phyloP scores from a whole-genome alignment of 2,329 filamentous ascomycete species.

The Dactylellina leptospora region DNA sequence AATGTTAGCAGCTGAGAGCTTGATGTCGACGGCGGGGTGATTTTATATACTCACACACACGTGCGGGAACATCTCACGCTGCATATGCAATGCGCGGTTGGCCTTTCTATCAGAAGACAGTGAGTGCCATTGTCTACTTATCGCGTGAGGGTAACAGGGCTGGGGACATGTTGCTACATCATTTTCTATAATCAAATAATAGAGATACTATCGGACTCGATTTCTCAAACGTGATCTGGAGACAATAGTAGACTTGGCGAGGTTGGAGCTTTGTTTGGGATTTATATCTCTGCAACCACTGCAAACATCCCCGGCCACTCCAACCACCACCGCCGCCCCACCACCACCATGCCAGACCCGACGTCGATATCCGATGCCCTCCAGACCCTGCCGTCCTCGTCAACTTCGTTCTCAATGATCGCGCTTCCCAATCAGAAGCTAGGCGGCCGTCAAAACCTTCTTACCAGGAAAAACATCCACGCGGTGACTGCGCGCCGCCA shows the following conservation, averaged over 20 bases:
- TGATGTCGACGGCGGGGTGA: background rate
- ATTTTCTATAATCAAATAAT: too few species aligned
- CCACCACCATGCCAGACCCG: conserved; percentile 14
- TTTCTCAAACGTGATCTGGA: too few species aligned
- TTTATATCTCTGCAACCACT: too few species aligned
- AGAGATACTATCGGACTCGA: too few species aligned
- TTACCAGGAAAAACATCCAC: conserved; percentile 15
- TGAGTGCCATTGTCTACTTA: too few species aligned
- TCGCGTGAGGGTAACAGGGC: too few species aligned
- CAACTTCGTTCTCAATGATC: background rate
- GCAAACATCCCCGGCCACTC: background rate
- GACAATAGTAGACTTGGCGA: too few species aligned
- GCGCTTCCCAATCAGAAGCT: background rate
- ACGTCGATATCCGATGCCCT: conserved; percentile 43
- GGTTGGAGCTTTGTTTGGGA: too few species aligned
- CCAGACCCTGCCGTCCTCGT: conserved; percentile 31
- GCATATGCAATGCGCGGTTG: conserved; percentile 38
- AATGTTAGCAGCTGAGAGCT: background rate
- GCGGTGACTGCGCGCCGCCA: conserved; percentile 12
- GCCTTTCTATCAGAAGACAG: conserved; percentile 16
- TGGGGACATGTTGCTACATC: too few species aligned
- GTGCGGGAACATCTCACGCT: conserved; percentile 40
- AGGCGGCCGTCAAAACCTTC: conserved; percentile 1
- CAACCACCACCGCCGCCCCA: background rate
- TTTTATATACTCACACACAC: background rate